A percentile compares a stretch with the other conserved stretches of the same genome.
Evolutionary conservation across 768 basidiomycete genomes (phyloP).

Genomic region (Hericium erinaceus): DNA sequence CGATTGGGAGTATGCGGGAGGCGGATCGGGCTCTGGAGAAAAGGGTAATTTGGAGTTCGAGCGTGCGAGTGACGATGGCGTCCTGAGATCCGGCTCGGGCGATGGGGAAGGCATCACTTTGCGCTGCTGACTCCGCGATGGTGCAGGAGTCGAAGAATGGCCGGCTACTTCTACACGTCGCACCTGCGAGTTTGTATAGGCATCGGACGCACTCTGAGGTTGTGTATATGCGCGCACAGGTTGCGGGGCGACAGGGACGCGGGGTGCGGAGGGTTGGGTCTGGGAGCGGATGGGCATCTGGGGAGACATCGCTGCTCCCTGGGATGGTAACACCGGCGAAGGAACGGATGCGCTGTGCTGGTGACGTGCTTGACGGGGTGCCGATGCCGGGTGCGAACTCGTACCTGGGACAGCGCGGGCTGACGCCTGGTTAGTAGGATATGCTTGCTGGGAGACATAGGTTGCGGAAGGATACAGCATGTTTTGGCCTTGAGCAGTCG

Average conservation of each 20-base stretch:
- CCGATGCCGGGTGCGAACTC: too few species aligned
- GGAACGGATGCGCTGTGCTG: conserved; percentile 8
- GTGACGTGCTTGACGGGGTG: conserved; percentile 3
- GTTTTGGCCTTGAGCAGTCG: conserved; percentile 6
- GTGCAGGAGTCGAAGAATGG: conserved; percentile 5
- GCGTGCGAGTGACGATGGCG: conserved; percentile 13
- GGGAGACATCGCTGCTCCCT: not conserved
- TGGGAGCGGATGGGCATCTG: conserved; percentile 6
- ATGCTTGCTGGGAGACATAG: too few species aligned
- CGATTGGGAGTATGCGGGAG: conserved; percentile 11
- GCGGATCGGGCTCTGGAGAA: conserved; percentile 8
- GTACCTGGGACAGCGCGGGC: too few species aligned
- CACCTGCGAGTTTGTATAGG: not conserved
- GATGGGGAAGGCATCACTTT: conserved; percentile 10
- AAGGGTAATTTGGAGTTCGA: conserved; percentile 9
- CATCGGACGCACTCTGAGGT: conserved; percentile 3
- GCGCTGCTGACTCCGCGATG: conserved; percentile 5
- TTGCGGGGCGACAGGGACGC: conserved; percentile 3
- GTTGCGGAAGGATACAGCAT: not conserved
- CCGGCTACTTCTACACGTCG: conserved; percentile 1
- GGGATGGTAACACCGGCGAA: conserved; percentile 2
- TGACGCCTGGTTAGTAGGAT: too few species aligned
- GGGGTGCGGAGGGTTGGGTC: conserved; percentile 5
- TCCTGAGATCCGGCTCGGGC: conserved; percentile 13
- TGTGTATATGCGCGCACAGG: conserved; percentile 10